Evolutionary conservation across 225 moss, liverwort and hornwort genomes (phyloP), one percentile per base, ranked within the genome.

Genomic region (Sphagnum contortum): DNA sequence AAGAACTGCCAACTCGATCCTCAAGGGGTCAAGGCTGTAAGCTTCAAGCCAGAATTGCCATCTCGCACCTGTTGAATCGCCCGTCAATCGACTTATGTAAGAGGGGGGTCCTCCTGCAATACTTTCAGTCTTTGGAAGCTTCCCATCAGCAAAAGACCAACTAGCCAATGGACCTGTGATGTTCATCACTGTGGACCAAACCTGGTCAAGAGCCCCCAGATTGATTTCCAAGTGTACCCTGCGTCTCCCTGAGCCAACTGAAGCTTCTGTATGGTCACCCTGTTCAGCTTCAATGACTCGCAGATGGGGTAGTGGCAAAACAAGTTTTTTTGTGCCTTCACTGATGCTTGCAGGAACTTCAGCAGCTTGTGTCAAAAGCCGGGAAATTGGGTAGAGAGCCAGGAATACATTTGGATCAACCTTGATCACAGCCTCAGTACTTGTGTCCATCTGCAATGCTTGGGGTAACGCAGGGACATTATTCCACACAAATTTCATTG

Each of bases 1-100:
- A 50, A 98, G 81, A 57, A 98, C 96, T 52, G 90, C 81, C 46
- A 98, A 81, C 57, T 92, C 87, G 54, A 98, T 74, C 13, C 66
- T 71, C 68, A 92, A 70, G 62, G 80, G 83, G 65, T 75, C 78
- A 57, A 66, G 62, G 67, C 80, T 78, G 69, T 81, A 81, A 70
- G 87, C 78, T 75, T 98, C 96, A 57, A 98, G 53, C 96, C 96
- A 98, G 67, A 98, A 86, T 49, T 60, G 77, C 96, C 96, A 98
- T 63, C 70, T 64, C 46, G 87, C 81, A n/a, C 76, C 67, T 9
- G 49, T 66, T 12, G 76, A 78, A 68, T 79, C 86, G 48, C 90
- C 90, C 48, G 88, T 87, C 53, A 98, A 69, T 44, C 96, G 90
- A 68, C 92, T 90, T 54, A 92, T 87, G 61, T 90, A 98, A 4